Conservation (phyloP, 106 monocot species). For the Posidonia australis region DNA sequence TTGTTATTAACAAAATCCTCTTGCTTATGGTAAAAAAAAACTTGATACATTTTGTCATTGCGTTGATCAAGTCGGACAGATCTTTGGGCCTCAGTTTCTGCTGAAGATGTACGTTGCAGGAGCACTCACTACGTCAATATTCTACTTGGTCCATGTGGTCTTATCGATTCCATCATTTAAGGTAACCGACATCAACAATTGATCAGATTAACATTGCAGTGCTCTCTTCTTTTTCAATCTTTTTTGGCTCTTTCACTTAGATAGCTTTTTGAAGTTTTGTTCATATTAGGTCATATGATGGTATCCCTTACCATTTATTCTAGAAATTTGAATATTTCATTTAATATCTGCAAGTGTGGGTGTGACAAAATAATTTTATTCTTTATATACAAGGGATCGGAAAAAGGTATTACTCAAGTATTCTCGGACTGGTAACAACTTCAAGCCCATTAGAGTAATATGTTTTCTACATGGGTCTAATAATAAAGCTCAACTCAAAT, state of each 20-base stretch:
- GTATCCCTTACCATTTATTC: not conserved
- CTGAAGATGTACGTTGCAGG: conserved; percentile 78
- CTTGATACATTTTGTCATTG: not conserved
- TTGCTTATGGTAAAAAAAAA: not conserved
- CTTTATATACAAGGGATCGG: conserved; percentile 33
- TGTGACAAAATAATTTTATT: not conserved
- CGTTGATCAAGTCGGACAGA: conserved; percentile 39
- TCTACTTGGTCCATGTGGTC: conserved; percentile 48
- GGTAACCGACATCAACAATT: conserved; percentile 16
- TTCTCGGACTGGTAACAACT: conserved; percentile 46
- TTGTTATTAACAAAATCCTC: not conserved
- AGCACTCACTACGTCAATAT: conserved; percentile 69
- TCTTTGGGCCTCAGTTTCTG: conserved; percentile 77
- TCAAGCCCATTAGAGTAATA: not conserved
- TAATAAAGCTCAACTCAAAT: no score
- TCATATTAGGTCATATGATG: not conserved
- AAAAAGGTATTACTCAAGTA: conserved; percentile 33
- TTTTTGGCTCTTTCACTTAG: not conserved
- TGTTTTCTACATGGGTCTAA: not conserved
- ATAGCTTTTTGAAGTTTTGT: not conserved
- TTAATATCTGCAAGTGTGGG: no score
- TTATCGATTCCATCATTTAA: conserved; percentile 25
- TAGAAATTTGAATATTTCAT: not conserved
- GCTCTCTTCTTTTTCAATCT: no score
- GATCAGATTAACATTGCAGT: not conserved